Evolutionary conservation across 331 rosid genomes (phyloP).

Genomic region (Quercus lobata): DNA sequence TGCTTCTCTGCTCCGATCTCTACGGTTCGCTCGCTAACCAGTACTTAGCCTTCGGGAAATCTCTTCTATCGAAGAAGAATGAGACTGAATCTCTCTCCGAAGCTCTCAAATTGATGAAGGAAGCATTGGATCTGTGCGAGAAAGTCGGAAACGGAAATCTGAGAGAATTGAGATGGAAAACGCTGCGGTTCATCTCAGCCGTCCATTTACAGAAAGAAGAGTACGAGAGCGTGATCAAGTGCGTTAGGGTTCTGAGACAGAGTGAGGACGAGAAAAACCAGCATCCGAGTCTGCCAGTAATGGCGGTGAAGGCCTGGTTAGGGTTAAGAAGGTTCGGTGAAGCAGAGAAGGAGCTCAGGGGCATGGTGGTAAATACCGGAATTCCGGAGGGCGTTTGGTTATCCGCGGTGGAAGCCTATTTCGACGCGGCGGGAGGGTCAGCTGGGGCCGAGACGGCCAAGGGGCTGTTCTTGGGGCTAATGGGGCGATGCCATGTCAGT

Average conservation of each 20-base stretch:
- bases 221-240: slow-evolving; percentile 76
- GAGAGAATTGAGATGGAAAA: slow-evolving; percentile 54
- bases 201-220: slow-evolving; percentile 81
- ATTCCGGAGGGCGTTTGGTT: slow-evolving; percentile 89
- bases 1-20: slow-evolving; percentile 55
- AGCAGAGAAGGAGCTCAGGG: slow-evolving; percentile 90
- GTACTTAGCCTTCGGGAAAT: slow-evolving; percentile 60
- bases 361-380: slow-evolving; percentile 71
- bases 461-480: slow-evolving; percentile 79
- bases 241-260: slow-evolving; percentile 83
- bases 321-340: slow-evolving; percentile 68
- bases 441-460: slow-evolving; percentile 92
- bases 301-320: slow-evolving; percentile 93
- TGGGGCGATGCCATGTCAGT: slow-evolving; percentile 83
- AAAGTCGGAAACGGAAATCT: slow-evolving; percentile 57
- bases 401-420: slow-evolving; percentile 81
- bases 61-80: slow-evolving; percentile 35
- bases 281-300: slow-evolving; percentile 81
- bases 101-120: slow-evolving; percentile 79
- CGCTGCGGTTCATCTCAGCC: slow-evolving; percentile 78
- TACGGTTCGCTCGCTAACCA: slow-evolving; percentile 54
- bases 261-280: slow-evolving; percentile 60
- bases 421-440: slow-evolving; percentile 65
- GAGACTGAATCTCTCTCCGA: slow-evolving; percentile 29
- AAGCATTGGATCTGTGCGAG: slow-evolving; percentile 80